A percentile compares a stretch with the other conserved stretches of the same genome.
These are phyloP conservation scores for Lactifluus piperatus DNA, from an alignment of 768 basidiomycete genomes.

Conservation along the genomic window DNA sequence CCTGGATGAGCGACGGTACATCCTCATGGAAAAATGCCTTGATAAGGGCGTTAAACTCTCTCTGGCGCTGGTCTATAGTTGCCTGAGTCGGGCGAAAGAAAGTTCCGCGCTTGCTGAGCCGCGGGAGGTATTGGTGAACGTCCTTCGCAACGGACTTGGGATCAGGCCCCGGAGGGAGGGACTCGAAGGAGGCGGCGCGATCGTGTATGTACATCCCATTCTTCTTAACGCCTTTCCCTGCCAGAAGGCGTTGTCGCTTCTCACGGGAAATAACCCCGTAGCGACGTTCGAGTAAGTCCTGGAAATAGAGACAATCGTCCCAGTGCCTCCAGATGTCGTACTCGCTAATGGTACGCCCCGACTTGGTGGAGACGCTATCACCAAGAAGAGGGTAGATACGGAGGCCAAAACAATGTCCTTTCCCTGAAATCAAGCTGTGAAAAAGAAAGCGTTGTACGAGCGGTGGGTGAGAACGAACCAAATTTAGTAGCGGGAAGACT, in stretches of 20 bases:
- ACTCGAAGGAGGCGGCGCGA: constrained; percentile 76
- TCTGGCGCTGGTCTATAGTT: constrained; percentile 52
- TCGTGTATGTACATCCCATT: constrained; percentile 62
- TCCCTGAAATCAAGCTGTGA: constrained; percentile 15
- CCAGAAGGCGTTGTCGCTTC: constrained; percentile 56
- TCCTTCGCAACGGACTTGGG: constrained; percentile 63
- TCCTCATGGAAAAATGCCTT: constrained; percentile 48
- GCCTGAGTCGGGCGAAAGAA: constrained; percentile 65
- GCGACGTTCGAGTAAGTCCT: constrained; percentile 57
- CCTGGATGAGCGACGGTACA: constrained; percentile 56
- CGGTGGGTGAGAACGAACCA: constrained; percentile 10
- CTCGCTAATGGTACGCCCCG: constrained; percentile 30
- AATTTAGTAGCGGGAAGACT: constrained; percentile 19
- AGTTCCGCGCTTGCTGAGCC: constrained; percentile 60
- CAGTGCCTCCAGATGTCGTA: constrained; percentile 75
- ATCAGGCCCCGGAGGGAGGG: constrained; percentile 76
- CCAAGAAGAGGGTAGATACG: constrained; percentile 20
- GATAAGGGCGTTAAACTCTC: constrained; percentile 52
- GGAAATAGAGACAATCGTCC: constrained; percentile 78
- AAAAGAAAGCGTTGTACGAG: background rate
- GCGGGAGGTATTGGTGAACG: constrained; percentile 58
- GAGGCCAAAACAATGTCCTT: constrained; percentile 22
- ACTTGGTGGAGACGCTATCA: constrained; percentile 19
- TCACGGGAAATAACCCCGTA: constrained; percentile 54
- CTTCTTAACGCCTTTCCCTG: constrained; percentile 71